Base-by-base conservation (phyloP, 495 filamentous ascomycete species). In the Talaromyces liani region DNA sequence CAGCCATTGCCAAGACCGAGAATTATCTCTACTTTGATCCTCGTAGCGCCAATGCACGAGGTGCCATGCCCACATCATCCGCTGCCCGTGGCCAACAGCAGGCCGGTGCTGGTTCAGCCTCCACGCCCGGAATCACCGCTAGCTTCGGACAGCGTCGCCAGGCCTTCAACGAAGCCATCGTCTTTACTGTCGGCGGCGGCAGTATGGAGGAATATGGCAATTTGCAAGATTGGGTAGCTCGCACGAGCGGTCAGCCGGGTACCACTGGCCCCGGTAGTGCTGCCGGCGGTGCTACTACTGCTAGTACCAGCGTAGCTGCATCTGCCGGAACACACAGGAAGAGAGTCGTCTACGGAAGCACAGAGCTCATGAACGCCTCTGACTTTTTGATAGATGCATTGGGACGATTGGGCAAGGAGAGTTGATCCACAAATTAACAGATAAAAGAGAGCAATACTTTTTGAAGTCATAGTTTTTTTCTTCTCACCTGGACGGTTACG, bases 171-270 rank as follows among this genome's bases (percentile, higher is more conserved):
- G 95, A 99, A 69, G 93, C 94, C 7, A 88, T 98, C 62, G 95
- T 98, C 29, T 98, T 99, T 69, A 95, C 92, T 16, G 93, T 99
- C 20, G 94, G 94, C 10, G 94, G 94, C 60, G 94, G 95, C 25
- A 96, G 92, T 69, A 97, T 97, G 92, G 95, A 98, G 68, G 95
- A 99, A 72, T 99, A 99, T 73, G 93, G 93, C 14, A 99, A 99
- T 72, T 73, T 99, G 71, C 91, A 96, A 71, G 94, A 98, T 70
- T 99, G 95, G 95, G 91, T 92, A 7, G 84, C 85, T 71, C 83
- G 93, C 61, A 89, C 88, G 6, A 85, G 81, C 61, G 81, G 83
- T 39, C 80, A 80, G 45, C 72, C 71, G 20, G 82, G 81, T 3
- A 72, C 72, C 33, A 80, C 77, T 36, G 79, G 75, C 12, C 73